These are phyloP conservation scores for Apiospora phragmitis DNA, from an alignment of 2,329 filamentous ascomycete genomes.

Conservation along the genomic window DNA sequence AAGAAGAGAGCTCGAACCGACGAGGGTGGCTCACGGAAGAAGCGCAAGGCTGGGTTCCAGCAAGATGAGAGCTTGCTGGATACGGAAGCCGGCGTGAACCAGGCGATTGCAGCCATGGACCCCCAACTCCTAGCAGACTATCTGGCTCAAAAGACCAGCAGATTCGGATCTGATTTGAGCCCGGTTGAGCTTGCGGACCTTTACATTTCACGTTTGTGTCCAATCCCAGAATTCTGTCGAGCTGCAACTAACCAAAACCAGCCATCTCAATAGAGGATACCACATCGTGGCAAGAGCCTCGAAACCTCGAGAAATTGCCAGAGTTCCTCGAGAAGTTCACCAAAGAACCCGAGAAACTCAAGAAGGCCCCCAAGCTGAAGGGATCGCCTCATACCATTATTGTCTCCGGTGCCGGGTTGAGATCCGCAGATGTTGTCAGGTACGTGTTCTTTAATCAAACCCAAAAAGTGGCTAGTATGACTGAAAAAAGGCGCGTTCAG, in stretches of 20 bases:
- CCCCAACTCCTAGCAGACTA: constrained; percentile 81
- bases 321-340: constrained; percentile 73
- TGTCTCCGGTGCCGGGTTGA: constrained; percentile 78
- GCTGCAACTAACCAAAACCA: constrained; percentile 33
- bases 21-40: constrained; percentile 45
- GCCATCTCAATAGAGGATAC: constrained; percentile 78
- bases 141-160: constrained; percentile 73
- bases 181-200: constrained; percentile 82
- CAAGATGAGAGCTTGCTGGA: constrained; percentile 60
- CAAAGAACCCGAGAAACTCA: constrained; percentile 58
- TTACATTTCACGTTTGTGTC: constrained; percentile 68
- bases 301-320: constrained; percentile 73
- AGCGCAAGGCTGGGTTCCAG: constrained; percentile 57
- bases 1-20: constrained; percentile 60
- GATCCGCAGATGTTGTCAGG: constrained; percentile 83
- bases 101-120: constrained; percentile 80
- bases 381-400: constrained; percentile 84
- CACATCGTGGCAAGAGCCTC: constrained; percentile 66
- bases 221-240: neutral
- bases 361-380: constrained; percentile 65
- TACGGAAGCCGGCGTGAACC: constrained; percentile 74
- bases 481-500: constrained; percentile 39
- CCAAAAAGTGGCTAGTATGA: neutral
- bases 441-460: constrained; percentile 33
- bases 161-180: constrained; percentile 80